Base-by-base conservation (phyloP, 176 grass and related monocot species). In the Pontederia crassipes region DNA sequence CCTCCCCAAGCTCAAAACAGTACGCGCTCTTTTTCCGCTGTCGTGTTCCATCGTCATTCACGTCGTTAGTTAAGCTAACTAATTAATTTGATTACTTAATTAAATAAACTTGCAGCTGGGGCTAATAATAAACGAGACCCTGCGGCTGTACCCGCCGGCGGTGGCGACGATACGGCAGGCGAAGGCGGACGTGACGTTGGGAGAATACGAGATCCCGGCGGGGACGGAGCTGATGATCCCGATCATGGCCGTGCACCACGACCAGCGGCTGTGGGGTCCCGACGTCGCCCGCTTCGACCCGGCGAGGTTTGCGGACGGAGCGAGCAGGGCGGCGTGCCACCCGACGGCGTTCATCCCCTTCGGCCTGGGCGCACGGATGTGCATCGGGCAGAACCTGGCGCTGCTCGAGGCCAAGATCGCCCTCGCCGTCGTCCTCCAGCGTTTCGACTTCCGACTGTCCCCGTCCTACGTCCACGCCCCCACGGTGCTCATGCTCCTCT, bases 191-290 rank as follows among this genome's bases (percentile, higher is more conserved):
- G 87, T 92, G 53, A 68, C 88, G 79, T 81, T 98, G 6, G 81
- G 93, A 32, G 74, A 76, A 4, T 65, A 13, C 62, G 16, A 13
- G 11, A 88, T 98, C 82, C 93, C 93, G 2, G 81, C 81, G 0
- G 88, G 73, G 73, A 92, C 93, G 29, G 93, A 98, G 67, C 69
- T 98, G 64, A 79, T 98, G 28, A 89, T 98, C 70, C 93, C 93
- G 45, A 98, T 98, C 74, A 92, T 98, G 93, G 87, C 87, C 48
- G 84, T 98, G 65, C 93, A 98, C 76, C 93, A 98, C 81, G 87
- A 98, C 71, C 52, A 71, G 9, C 59, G 69, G 27, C 81, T 91
- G 65, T 98, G 93, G 93, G 93, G 93, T 0, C 11, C 93, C 0
- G 93, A 98, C 75, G 93, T 79, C 55, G 66, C 79, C 67, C 81